Evolutionary conservation across 1,284 basidiomycete species (phyloP).

Genomic region (Xerocomus cyaneibrunnescens): DNA sequence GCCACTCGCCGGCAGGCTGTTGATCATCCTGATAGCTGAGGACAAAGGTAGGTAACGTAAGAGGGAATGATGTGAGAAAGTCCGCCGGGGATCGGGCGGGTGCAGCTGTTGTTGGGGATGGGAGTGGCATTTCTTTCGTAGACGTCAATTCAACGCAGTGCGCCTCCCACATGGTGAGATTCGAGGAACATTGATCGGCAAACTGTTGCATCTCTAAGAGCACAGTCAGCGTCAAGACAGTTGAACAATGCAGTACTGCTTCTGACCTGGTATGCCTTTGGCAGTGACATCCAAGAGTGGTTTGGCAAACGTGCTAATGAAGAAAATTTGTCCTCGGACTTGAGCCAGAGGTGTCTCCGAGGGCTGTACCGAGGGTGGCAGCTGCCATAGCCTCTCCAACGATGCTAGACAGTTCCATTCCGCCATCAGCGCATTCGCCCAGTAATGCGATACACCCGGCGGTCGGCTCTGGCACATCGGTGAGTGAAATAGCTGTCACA

Average conservation of each 20-base stretch:
- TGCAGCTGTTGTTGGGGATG: slow-evolving; percentile 4
- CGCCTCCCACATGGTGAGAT: slow-evolving; percentile 65
- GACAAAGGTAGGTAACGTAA: slow-evolving; percentile 50
- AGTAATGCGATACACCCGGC: slow-evolving; percentile 83
- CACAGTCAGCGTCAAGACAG: slow-evolving; percentile 13
- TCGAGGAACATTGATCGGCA: slow-evolving; percentile 60
- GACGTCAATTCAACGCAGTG: slow-evolving; percentile 45
- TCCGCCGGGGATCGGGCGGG: slow-evolving; percentile 48
- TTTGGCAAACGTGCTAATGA: slow-evolving; percentile 79
- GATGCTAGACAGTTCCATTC: slow-evolving; percentile 90
- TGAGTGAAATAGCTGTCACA: slow-evolving; percentile 14
- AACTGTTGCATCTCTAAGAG: slow-evolving; percentile 61
- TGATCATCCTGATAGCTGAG: slow-evolving; percentile 29
- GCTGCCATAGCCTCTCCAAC: slow-evolving; percentile 73
- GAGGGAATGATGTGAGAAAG: slow-evolving; percentile 59
- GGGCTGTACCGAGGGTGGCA: slow-evolving; percentile 72
- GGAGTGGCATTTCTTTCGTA: slow-evolving; percentile 10
- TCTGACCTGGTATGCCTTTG: slow-evolving; percentile 67
- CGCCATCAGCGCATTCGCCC: slow-evolving; percentile 82
- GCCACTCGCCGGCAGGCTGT: slow-evolving; percentile 30
- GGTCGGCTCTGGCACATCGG: slow-evolving; percentile 72
- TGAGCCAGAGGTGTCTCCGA: slow-evolving; percentile 68
- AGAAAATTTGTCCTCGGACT: slow-evolving; percentile 87
- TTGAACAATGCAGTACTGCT: background rate
- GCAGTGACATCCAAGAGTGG: slow-evolving; percentile 80